Base-by-base conservation (phyloP, 1,284 basidiomycete species). In the Malassezia furfur region DNA sequence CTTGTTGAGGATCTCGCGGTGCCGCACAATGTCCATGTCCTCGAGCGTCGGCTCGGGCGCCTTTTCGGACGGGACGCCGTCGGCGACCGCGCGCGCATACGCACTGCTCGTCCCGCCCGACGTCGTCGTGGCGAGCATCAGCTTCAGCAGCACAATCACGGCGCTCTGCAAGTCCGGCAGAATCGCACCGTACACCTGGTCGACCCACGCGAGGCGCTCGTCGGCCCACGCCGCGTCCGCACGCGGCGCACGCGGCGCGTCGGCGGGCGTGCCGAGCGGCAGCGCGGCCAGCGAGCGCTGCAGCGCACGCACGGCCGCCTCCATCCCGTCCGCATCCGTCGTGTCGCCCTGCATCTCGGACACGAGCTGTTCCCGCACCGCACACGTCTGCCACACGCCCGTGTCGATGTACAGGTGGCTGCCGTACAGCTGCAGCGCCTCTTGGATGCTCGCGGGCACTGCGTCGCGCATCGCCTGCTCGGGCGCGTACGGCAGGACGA, bases 1-100 rank as follows among this genome's bases (percentile, higher is more conserved):
- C 77, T 99, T 98, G 6, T 88, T 90, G 0, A 89, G 93, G 66
- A 99, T 94, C 76, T 99, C 94, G 36, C 94, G 86, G 76, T 98
- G 94, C 6, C 94, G 84, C 34, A 85, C 85, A 38, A 94, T 86
- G 73, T 99, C 94, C 52, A 91, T 83, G 65, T 98, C 94, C 63
- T 96, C 91, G n/a, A 90, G 78, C 1, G 87, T 87, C 4, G 84
- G 86, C 0, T 86, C 84, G 1, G 85, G 83, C 0, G 81, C 74
- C 25, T 76, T 76, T 63, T 71, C 61, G 11, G 60, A 48, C 11
- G 66, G 58, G 21, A 62, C 50, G n/a, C 67, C 65, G 22, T 72
- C 68, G 17, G 66, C 68, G 19, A 72, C 60, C 30, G 71, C 70
- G 5, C 66, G 67, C 32, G 65, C 60, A 35, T 69, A 69, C 3